Evolutionary conservation across 1,284 basidiomycete species (phyloP).

Genomic region (Ganoderma lingzhi): DNA sequence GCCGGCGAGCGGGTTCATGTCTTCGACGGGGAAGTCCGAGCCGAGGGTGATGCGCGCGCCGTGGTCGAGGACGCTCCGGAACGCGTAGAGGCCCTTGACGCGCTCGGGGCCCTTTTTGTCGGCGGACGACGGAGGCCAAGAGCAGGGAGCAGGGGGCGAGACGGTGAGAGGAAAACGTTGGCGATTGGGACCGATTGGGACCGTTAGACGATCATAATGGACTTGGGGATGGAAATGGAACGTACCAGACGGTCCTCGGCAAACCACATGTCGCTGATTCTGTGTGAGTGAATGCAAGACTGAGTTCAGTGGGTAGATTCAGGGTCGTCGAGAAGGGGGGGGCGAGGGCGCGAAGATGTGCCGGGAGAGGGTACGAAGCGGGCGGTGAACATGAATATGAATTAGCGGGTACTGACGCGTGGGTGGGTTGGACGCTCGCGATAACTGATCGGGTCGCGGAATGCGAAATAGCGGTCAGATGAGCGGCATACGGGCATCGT

Average conservation of each 20-base stretch:
- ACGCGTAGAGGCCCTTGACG: slow-evolving; percentile 87
- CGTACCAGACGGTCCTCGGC: slow-evolving; percentile 81
- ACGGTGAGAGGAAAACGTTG: not conserved
- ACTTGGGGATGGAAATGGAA: slow-evolving; percentile 11
- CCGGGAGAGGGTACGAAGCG: not conserved
- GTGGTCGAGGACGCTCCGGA: slow-evolving; percentile 72
- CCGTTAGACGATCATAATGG: too few species aligned
- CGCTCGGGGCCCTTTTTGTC: slow-evolving; percentile 76
- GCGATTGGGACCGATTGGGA: not conserved
- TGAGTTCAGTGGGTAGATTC: not conserved
- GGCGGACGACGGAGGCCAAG: not conserved
- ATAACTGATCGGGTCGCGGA: slow-evolving; percentile 58
- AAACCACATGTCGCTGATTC: slow-evolving; percentile 91
- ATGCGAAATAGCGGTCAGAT: slow-evolving; percentile 17
- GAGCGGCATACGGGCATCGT: not conserved
- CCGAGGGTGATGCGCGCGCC: slow-evolving; percentile 77
- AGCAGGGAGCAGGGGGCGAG: not conserved
- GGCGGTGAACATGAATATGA: not conserved
- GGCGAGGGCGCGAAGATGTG: slow-evolving; percentile 2
- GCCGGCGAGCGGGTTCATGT: slow-evolving; percentile 76
- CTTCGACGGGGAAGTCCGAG: slow-evolving; percentile 91
- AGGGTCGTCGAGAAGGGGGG: slow-evolving; percentile 19
- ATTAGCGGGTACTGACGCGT: slow-evolving; percentile 65
- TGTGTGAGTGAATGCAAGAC: slow-evolving; percentile 34
- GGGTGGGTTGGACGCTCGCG: slow-evolving; percentile 88